Base-by-base conservation (phyloP, 140 eudicot genomes). In the Bidens hawaiensis region DNA sequence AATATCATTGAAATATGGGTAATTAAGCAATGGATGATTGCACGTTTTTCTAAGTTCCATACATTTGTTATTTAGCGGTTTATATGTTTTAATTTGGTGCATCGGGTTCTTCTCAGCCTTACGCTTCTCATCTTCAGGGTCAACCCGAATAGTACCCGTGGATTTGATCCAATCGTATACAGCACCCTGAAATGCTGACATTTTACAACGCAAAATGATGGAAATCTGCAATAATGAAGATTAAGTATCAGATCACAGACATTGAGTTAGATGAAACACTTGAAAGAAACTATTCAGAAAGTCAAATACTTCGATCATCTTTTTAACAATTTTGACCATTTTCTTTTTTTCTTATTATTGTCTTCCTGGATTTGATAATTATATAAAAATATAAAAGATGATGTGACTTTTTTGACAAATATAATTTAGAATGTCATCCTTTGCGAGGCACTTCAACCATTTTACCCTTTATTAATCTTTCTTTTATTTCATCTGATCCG, bases 11-110 rank as follows among this genome's bases (percentile, higher is more conserved):
- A 88, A 88, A 64, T 80, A 85, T 1, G 99, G 99, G 71, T 93
- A 93, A 46, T 78, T 88, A 7, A 93, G 99, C 74, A 85, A 60
- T 5, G 99, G 99, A 60, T 93, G 99, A 62, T 93, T 93, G 88
- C 99, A 93, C 24, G 95, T 45, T 77, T 93, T 93, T 15, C 99
- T 85, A 31, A 93, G 93, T 79, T 93, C 99, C 94, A 93, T 93
- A 53, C 97, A 93, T 77, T 94, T 81, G 63, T 93, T 93, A 70
- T 79, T 76, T 46, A 93, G 62, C 0, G 95, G 74, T 70, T 68
- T 88, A 54, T 69, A 88, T 17, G 72, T 52, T 64, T 82, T 88
- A 26, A 85, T 50, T 56, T 85, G 96, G 64, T 88, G 89, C 74
- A 62, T 64, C 0, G 95, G 75, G 64, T 65, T 88, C 66, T 68